Conservation (phyloP, 2,329 filamentous ascomycete species). For the Ophiostoma angusticollis region DNA sequence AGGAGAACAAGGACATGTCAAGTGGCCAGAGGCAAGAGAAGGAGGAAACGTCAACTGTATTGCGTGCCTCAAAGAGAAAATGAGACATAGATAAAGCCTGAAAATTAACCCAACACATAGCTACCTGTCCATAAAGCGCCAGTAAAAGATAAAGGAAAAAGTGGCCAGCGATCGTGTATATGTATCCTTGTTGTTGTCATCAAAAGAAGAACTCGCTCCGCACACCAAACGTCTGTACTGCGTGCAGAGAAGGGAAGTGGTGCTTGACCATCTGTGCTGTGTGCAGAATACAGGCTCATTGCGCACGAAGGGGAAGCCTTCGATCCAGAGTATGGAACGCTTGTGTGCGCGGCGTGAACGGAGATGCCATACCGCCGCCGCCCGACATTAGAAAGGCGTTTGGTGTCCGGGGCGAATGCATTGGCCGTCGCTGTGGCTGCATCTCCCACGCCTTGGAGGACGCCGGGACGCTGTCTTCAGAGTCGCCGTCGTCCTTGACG, state of each 20-base stretch:
- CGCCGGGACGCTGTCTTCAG: constrained; percentile 20
- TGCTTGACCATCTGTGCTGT: too few relatives aligned
- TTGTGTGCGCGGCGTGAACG: constrained; percentile 16
- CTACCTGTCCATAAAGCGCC: background rate
- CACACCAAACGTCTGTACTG: too few relatives aligned
- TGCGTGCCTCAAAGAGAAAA: background rate
- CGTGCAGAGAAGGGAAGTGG: too few relatives aligned
- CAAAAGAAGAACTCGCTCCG: too few relatives aligned
- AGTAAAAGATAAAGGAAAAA: background rate
- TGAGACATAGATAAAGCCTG: too few relatives aligned
- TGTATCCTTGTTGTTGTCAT: too few relatives aligned
- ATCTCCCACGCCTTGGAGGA: constrained; percentile 37
- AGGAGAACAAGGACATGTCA: background rate
- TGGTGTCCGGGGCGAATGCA: constrained; percentile 4
- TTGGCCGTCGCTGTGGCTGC: constrained; percentile 9
- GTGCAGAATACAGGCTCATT: too few relatives aligned
- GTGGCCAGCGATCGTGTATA: too few relatives aligned
- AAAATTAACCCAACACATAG: too few relatives aligned
- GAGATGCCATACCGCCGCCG: background rate
- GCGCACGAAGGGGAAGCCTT: constrained; percentile 37
- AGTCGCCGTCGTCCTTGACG: constrained; percentile 27
- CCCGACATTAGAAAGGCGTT: background rate
- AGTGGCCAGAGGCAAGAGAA: too few relatives aligned
- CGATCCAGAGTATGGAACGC: constrained; percentile 51
- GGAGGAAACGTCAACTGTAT: too few relatives aligned